Evolutionary conservation across 441 rosid genomes (phyloP).

Genomic region (Aquilaria agallochum): DNA sequence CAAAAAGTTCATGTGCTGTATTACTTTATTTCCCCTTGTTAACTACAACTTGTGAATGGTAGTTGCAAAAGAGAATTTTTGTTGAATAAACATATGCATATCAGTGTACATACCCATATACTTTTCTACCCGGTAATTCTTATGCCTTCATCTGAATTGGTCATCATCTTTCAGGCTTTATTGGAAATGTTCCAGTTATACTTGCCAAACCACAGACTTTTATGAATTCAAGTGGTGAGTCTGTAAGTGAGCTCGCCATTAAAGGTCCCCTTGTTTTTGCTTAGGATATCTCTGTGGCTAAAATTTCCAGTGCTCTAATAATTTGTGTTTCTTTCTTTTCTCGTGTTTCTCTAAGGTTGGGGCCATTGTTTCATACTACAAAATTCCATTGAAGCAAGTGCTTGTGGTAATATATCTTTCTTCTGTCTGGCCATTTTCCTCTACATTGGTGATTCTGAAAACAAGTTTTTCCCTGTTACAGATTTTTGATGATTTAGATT

Average conservation of each 20-base stretch:
- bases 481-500: conserved; percentile 93
- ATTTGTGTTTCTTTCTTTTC: conserved; percentile 14
- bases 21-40: too few relatives aligned
- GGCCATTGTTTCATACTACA: conserved; percentile 78
- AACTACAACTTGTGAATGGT: too few relatives aligned
- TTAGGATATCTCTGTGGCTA: conserved; percentile 9
- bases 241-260: conserved; percentile 68
- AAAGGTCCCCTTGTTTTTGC: conserved; percentile 20
- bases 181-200: conserved; percentile 81
- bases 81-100: too few relatives aligned
- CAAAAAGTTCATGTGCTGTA: too few relatives aligned
- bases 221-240: conserved; percentile 94
- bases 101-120: not conserved
- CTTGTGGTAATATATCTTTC: conserved; percentile 53
- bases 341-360: conserved; percentile 58
- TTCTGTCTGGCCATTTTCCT: conserved; percentile 5
- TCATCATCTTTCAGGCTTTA: conserved; percentile 45
- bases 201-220: conserved; percentile 96
- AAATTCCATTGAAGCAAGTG: conserved; percentile 90
- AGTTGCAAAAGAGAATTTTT: too few relatives aligned
- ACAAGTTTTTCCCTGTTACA: conserved; percentile 20
- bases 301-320: conserved; percentile 9
- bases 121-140: not conserved
- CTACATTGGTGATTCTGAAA: conserved; percentile 6
- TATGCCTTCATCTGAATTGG: not conserved